Percentiles rank a stretch among this genome's conserved stretches.
These are phyloP conservation scores for Emiliania huxleyi DNA, from an alignment of 78 protist genomes.

Conservation along the genomic window DNA sequence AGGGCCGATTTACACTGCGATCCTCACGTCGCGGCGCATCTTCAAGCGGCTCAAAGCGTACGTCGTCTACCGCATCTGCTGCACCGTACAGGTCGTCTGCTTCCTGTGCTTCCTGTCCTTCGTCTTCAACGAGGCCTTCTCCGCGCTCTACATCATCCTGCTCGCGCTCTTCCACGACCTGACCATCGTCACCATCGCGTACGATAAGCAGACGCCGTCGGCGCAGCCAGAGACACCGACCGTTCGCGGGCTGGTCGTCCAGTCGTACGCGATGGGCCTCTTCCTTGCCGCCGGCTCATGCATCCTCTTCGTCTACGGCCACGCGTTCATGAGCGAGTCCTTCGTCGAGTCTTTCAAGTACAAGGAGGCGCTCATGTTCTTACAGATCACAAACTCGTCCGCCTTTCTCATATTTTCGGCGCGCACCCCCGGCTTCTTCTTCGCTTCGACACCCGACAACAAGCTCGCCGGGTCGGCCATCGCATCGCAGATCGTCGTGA, in stretches of 20 bases:
- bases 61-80: background rate
- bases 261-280: background rate
- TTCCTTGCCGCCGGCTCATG: too few relatives aligned
- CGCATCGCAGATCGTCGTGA: too few relatives aligned
- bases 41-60: background rate
- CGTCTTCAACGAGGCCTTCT: background rate
- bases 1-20: background rate
- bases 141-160: background rate
- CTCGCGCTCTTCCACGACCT: background rate
- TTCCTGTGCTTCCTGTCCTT: background rate
- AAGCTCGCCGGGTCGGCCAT: too few relatives aligned
- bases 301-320: too few relatives aligned
- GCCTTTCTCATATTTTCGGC: background rate
- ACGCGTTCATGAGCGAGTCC: too few relatives aligned
- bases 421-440: background rate
- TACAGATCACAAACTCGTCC: background rate
- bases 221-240: too few relatives aligned
- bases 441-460: too few relatives aligned
- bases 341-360: too few relatives aligned
- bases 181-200: background rate
- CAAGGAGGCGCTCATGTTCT: background rate
- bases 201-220: background rate
- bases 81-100: background rate
- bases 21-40: background rate
- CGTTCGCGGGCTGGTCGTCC: background rate